Evolutionary conservation across 2,329 filamentous ascomycete species (phyloP), one percentile per base, ranked within the genome.

Genomic region (Ophiostoma fasciatum): DNA sequence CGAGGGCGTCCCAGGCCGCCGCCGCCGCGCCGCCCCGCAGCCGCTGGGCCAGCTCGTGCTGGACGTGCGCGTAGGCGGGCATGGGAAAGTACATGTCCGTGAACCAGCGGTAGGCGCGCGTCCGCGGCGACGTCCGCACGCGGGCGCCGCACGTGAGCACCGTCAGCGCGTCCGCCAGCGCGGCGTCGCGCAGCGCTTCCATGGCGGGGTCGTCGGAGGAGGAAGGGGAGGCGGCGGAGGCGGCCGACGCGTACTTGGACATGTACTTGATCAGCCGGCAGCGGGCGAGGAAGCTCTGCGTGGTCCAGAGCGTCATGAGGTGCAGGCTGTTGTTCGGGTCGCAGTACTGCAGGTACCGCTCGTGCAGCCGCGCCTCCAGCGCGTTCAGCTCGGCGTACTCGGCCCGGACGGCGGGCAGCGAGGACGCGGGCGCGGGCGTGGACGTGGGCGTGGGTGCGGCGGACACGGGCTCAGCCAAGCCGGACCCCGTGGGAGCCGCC

Each of bases 241-340:
- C 14, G 0, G 46, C 31, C 0, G 48, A 38, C 1, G 42, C 44
- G 0, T 49, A 40, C 19, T 48, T 45, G 30, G 7, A 27, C 9
- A 11, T 8, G 25, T 12, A n/a, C 4, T 31, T 62, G 33, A 74
- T 38, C 0, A 78, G 58, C 2, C 56, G 61, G 31, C 42, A 51
- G 45, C 63, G 71, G 0, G 69, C 62, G 4, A 78, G 38, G 5
- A 58, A 53, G 0, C 45, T 51, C 10, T 68, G 44, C 1, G 54
- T 46, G 0, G 46, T 54, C 55, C 59, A 58, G 0, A 58, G 44
- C 0, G 58, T 55, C 46, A 63, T 54, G 34, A 50, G 57, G n/a
- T 65, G 61, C 1, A 63, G 38, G 0, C 59, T 53, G 29, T 54
- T 58, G 0, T 52, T 50, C 0, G 46, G 37, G 30, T 64, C 53